Evolutionary conservation across 2,329 filamentous ascomycete species (phyloP).

Genomic region (Aureobasidium pullulans): DNA sequence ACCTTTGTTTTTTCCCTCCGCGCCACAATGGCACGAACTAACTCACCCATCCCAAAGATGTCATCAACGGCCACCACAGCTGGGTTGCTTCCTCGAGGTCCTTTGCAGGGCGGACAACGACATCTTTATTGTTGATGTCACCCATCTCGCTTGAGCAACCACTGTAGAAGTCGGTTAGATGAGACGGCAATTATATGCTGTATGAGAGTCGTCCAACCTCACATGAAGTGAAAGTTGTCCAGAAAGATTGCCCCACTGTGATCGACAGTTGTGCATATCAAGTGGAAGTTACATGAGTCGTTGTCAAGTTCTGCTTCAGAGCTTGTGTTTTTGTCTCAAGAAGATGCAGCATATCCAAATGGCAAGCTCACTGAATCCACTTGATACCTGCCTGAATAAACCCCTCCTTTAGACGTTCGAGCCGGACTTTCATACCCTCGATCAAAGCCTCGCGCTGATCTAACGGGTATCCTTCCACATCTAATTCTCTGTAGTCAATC

Average conservation of each 20-base stretch:
- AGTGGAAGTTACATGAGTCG: neutral
- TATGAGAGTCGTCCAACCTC: too few relatives aligned
- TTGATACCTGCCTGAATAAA: neutral
- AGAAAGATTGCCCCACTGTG: neutral
- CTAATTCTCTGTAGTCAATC: neutral
- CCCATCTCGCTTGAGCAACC: too few relatives aligned
- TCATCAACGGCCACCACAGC: constrained; percentile 4
- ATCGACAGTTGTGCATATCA: neutral
- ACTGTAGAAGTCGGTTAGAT: too few relatives aligned
- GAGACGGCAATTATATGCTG: too few relatives aligned
- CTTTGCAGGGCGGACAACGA: neutral
- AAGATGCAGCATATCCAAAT: too few relatives aligned
- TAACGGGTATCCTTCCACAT: neutral
- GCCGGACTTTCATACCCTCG: neutral
- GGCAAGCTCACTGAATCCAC: neutral
- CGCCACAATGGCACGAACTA: neutral
- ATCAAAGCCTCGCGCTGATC: neutral
- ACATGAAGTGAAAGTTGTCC: neutral
- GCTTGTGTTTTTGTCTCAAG: too few relatives aligned
- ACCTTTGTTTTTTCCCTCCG: neutral
- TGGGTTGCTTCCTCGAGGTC: neutral
- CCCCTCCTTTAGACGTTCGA: neutral
- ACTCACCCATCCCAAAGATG: neutral
- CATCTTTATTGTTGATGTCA: neutral
- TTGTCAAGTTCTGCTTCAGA: neutral